phyloP scores from a whole-genome alignment of 139 green algal genomes.

The Chlamydomonas schloesseri region DNA sequence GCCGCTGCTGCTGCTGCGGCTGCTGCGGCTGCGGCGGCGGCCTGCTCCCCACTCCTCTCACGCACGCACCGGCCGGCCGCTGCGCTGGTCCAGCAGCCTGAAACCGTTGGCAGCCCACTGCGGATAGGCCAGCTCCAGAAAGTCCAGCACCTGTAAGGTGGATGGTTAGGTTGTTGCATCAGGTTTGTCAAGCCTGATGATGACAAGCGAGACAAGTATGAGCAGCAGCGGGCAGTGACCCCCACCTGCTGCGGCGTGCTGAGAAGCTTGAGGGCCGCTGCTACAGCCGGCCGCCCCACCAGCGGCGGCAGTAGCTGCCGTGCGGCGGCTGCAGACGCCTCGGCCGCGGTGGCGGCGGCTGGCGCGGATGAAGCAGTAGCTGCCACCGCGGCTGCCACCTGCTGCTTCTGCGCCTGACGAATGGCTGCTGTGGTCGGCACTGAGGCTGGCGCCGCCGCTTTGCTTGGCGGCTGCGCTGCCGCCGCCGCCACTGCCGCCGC shows the following conservation, averaged over 20 bases:
- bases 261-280: neutral
- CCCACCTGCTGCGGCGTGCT: conserved; percentile 4
- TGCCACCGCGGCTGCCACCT: neutral
- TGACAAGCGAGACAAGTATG: too few relatives aligned
- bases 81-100: conserved; percentile 6
- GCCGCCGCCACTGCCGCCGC: too few relatives aligned
- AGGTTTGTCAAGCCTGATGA: too few relatives aligned
- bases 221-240: too few relatives aligned
- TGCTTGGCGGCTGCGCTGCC: neutral
- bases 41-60: too few relatives aligned
- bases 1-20: too few relatives aligned
- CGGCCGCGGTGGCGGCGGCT: neutral
- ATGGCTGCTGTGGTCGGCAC: neutral
- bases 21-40: too few relatives aligned
- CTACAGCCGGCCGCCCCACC: neutral
- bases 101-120: conserved; percentile 37
- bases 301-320: neutral
- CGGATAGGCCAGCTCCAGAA: conserved; percentile 29
- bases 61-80: conserved; percentile 13
- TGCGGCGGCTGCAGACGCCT: neutral
- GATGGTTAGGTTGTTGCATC: neutral
- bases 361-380: neutral
- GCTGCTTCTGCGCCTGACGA: neutral
- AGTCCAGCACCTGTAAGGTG: conserved; percentile 3
- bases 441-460: neutral